Evolutionary conservation across 495 filamentous ascomycete genomes (phyloP).

Genomic region (Monascus purpureus): DNA sequence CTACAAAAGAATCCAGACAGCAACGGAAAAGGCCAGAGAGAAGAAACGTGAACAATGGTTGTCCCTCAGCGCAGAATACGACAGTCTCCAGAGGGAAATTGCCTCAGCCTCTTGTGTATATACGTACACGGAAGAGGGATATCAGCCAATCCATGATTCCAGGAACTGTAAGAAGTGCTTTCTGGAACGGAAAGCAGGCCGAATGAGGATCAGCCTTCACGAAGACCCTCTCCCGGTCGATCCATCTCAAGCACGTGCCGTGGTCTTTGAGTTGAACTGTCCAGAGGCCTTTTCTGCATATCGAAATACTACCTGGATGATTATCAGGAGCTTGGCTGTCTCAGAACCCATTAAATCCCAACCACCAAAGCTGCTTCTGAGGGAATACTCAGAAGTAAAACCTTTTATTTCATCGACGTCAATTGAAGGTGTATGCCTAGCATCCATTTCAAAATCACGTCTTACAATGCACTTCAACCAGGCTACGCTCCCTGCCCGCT

Average conservation of each 20-base stretch:
- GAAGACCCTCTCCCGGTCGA: constrained; percentile 44
- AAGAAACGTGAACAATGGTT: constrained; percentile 28
- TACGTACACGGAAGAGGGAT: constrained; percentile 10
- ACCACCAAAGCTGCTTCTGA: constrained; percentile 2
- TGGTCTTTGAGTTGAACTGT: constrained; percentile 42
- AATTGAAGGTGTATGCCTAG: constrained; percentile 13
- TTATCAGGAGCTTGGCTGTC: constrained; percentile 17
- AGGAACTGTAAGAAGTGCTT: constrained; percentile 20
- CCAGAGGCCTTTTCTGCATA: constrained; percentile 34
- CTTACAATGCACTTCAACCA: constrained; percentile 24
- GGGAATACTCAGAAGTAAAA: constrained; percentile 14
- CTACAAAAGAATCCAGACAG: constrained; percentile 16
- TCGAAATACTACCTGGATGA: constrained; percentile 32
- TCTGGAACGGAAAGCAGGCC: constrained; percentile 16
- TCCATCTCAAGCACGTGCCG: constrained; percentile 11
- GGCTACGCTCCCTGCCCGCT: constrained; percentile 10
- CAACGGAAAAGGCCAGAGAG: constrained; percentile 7
- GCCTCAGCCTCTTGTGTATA: constrained; percentile 9
- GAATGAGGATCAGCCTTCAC: constrained; percentile 35
- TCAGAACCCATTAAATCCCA: not conserved
- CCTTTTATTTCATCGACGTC: constrained; percentile 14
- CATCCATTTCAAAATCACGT: constrained; percentile 33
- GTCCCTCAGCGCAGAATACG: constrained; percentile 18
- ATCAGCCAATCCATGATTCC: constrained; percentile 15
- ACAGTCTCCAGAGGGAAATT: constrained; percentile 21